Evolutionary conservation across 345 rosid genomes (phyloP).

Genomic region (Syzygium oleosum): DNA sequence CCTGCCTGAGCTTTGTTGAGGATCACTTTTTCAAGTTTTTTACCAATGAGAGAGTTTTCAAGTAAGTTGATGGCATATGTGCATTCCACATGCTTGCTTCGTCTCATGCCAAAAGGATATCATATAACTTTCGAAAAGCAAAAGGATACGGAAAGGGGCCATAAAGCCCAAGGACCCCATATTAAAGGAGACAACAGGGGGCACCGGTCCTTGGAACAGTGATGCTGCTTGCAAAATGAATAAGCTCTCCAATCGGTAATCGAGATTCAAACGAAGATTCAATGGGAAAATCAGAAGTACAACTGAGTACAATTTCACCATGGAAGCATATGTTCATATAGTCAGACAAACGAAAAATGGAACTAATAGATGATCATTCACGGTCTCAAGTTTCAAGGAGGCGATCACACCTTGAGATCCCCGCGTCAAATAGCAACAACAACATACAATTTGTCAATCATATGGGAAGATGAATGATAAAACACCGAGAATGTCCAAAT

Average conservation of each 20-base stretch:
- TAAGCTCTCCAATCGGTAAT: neutral
- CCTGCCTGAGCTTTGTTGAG: constrained; percentile 53
- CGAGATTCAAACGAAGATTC: neutral
- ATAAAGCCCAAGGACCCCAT: constrained; percentile 97
- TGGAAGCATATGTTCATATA: neutral
- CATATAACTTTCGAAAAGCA: neutral
- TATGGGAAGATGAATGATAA: neutral
- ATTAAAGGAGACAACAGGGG: constrained; percentile 89
- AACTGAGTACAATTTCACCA: neutral
- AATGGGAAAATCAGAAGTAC: neutral
- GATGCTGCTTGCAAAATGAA: constrained; percentile 72
- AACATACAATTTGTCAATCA: neutral
- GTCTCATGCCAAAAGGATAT: neutral
- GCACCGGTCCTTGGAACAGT: constrained; percentile 96
- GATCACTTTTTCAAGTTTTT: constrained; percentile 2
- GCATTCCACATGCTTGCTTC: neutral
- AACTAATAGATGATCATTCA: neutral
- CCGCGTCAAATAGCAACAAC: neutral
- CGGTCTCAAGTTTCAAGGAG: neutral
- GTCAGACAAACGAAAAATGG: neutral
- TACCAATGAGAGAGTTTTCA: neutral
- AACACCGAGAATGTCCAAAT: neutral
- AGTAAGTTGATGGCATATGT: neutral
- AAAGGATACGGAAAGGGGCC: constrained; percentile 97
- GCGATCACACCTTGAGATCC: neutral